Evolutionary conservation across 2,329 filamentous ascomycete genomes (phyloP).

Genomic region (Aspergillus quadrilineatus): DNA sequence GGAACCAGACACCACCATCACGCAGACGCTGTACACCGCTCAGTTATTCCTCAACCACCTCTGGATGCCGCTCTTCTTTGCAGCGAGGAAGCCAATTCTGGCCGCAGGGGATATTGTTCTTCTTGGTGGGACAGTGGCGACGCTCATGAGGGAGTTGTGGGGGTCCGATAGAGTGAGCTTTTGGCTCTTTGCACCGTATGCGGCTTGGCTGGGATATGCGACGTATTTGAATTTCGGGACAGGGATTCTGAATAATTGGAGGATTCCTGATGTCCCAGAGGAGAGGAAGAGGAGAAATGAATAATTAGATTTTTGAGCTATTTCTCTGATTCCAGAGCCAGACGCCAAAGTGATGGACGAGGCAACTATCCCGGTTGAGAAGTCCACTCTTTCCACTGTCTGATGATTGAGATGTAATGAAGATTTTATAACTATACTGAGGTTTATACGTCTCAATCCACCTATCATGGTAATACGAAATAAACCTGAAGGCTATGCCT

Average conservation of each 20-base stretch:
- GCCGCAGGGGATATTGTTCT: conserved; percentile 74
- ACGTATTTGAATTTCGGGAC: conserved; percentile 75
- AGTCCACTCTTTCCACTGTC: too few species aligned
- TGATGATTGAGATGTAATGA: too few species aligned
- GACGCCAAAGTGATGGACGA: too few species aligned
- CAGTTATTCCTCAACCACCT: conserved; percentile 81
- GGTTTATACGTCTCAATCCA: too few species aligned
- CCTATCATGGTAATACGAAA: too few species aligned
- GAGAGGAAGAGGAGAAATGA: conserved; percentile 17
- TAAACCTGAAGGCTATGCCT: too few species aligned
- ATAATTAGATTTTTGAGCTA: background rate
- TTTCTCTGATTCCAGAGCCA: background rate
- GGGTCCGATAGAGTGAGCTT: conserved; percentile 70
- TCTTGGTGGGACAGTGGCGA: conserved; percentile 69
- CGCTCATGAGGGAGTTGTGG: conserved; percentile 74
- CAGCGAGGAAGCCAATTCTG: conserved; percentile 67
- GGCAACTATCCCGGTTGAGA: too few species aligned
- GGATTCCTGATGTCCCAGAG: conserved; percentile 10
- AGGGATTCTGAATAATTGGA: conserved; percentile 69
- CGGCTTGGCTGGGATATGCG: conserved; percentile 83
- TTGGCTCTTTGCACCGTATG: conserved; percentile 75
- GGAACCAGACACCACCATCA: conserved; percentile 42
- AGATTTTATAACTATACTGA: too few species aligned
- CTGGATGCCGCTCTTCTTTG: conserved; percentile 94
- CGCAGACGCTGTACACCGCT: conserved; percentile 77